Evolutionary conservation across 2,329 filamentous ascomycete genomes (phyloP), one percentile per base, ranked within the genome.

Genomic region (Dryadomyces sulphureus): DNA sequence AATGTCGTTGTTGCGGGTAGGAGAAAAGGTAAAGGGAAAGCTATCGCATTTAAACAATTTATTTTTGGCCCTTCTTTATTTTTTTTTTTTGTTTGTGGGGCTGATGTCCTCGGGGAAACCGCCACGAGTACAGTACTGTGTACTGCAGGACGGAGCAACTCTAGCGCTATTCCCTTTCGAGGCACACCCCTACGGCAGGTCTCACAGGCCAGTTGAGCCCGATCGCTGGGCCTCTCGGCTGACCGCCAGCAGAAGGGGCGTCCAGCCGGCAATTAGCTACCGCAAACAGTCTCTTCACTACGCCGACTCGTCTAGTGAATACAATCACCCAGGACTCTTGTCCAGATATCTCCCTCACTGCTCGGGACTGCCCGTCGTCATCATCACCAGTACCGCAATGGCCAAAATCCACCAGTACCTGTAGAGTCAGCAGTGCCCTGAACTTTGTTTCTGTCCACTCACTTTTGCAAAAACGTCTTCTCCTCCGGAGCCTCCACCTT

Each of bases 381-480:
- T 43, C 32, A 44, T 7, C 34, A 83, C 57, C 42, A 81, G 54
- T 24, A 70, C 63, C 22, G 67, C 68, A 24, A 75, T 66, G 19
- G 63, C 70, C 60, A 79, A 61, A 53, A 77, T 59, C 77, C 77
- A 82, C 79, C 79, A 83, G 59, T 82, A 82, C 60, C 76, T 79
- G 53, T 44, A 46, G 1, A 12, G 43, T 45, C 36, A 51, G 30
- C 17, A 41, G 16, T 32, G 27, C 5, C 27, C 5, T 3, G 27
- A 34, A 24, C 14, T 16, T n/a, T 4, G 3, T 16, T 16, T 16
- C 5, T 12, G 39, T 14, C 14, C 6, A 67, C 72, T 55, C 66
- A 81, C 78, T 79, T 82, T 61, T 82, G 78, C 47, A 83, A 58
- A 50, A 83, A 68, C 2, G 72, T 69, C 70, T 81, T 83, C 64